Evolutionary conservation across 306 rosid genomes (phyloP).

Genomic region (Datisca glomerata): DNA sequence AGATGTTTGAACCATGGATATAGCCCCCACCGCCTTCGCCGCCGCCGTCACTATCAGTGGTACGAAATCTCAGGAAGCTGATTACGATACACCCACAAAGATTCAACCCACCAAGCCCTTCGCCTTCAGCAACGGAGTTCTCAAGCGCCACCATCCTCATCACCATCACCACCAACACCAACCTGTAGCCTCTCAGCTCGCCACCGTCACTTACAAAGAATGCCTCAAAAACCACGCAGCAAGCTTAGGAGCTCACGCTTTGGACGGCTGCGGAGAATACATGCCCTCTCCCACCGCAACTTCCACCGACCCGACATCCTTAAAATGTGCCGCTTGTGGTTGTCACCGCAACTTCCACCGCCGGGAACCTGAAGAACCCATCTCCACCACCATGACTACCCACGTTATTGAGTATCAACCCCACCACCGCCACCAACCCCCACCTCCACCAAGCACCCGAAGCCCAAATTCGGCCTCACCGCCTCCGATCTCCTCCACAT

Average conservation of each 20-base stretch:
- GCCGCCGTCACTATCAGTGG: too few relatives aligned
- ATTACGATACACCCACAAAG: not conserved
- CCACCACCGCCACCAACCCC: conserved; percentile 20
- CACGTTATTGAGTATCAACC: not conserved
- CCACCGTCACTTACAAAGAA: conserved; percentile 36
- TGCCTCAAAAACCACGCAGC: conserved; percentile 91
- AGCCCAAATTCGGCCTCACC: conserved; percentile 49
- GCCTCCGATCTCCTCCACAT: conserved; percentile 55
- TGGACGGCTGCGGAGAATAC: conserved; percentile 88
- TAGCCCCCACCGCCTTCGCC: too few relatives aligned
- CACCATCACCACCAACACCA: not conserved
- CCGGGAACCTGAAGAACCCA: conserved; percentile 35
- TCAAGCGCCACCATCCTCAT: not conserved
- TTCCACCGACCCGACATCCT: conserved; percentile 43
- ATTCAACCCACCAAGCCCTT: not conserved
- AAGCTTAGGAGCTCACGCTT: conserved; percentile 55
- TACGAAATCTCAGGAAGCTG: not conserved
- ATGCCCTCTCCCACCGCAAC: conserved; percentile 33
- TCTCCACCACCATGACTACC: conserved; percentile 21
- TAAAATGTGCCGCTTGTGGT: conserved; percentile 87
- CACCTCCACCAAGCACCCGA: conserved; percentile 25
- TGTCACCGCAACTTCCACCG: conserved; percentile 94
- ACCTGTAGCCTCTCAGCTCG: not conserved
- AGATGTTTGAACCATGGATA: not conserved
- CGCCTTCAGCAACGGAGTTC: not conserved